Percentiles rank a stretch among this genome's conserved stretches.
These are phyloP conservation scores for Laburnicola sp. DNA, from an alignment of 2,329 filamentous ascomycete species.

Conservation along the genomic window DNA sequence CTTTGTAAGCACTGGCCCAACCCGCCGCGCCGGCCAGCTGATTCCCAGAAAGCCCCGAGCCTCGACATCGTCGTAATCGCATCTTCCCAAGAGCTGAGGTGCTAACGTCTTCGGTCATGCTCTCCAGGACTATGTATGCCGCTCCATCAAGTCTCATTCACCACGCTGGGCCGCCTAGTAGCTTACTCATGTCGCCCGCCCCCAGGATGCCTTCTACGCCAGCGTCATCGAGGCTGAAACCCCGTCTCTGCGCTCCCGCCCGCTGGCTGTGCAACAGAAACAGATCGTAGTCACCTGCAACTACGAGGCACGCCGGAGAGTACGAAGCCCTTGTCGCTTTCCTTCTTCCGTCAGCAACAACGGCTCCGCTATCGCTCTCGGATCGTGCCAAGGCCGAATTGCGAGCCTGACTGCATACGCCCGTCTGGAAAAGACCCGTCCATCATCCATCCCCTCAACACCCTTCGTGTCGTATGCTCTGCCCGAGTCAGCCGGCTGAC, in stretches of 20 bases:
- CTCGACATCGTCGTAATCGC: constrained; percentile 20
- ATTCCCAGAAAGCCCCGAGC: constrained; percentile 14
- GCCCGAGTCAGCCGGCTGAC: constrained; percentile 28
- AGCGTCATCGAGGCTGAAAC: constrained; percentile 84
- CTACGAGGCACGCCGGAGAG: constrained; percentile 77
- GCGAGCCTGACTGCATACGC: background rate
- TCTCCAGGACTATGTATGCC: constrained; percentile 41
- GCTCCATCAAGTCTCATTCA: background rate
- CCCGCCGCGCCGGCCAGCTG: constrained; percentile 12
- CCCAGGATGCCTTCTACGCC: constrained; percentile 90
- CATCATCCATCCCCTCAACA: background rate
- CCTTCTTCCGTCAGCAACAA: too few species aligned
- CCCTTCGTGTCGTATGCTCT: background rate
- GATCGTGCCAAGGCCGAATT: background rate
- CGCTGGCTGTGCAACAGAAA: constrained; percentile 88
- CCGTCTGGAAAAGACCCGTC: background rate
- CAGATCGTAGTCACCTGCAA: constrained; percentile 74
- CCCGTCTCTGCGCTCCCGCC: constrained; percentile 70
- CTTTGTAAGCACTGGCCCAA: constrained; percentile 62
- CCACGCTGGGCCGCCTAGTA: background rate
- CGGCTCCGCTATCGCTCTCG: background rate
- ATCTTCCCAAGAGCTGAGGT: background rate
- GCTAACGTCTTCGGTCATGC: constrained; percentile 30
- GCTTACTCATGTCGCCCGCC: constrained; percentile 49
- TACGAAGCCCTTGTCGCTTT: constrained; percentile 22